Conservation (phyloP, 805 yeast genomes). For the Ogataea ramenticola region DNA sequence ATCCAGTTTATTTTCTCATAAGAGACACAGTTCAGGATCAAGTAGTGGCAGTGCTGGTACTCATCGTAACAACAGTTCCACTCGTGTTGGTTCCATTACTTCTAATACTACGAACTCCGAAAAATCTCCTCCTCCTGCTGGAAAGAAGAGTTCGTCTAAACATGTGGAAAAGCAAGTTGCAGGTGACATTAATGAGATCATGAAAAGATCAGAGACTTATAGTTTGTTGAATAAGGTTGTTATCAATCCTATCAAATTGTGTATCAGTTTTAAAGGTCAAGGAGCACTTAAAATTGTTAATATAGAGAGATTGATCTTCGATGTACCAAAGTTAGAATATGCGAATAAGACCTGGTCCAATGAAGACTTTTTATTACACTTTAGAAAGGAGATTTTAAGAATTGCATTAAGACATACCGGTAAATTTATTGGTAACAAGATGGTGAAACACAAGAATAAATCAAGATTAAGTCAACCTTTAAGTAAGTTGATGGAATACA, state of each 20-base stretch:
- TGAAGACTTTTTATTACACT: slow-evolving; percentile 54
- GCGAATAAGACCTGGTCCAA: slow-evolving; percentile 63
- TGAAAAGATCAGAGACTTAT: slow-evolving; percentile 35
- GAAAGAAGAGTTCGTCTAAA: neutral
- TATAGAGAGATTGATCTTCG: slow-evolving; percentile 63
- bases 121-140: neutral
- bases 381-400: slow-evolving; percentile 55
- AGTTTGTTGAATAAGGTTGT: slow-evolving; percentile 30
- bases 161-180: slow-evolving; percentile 1
- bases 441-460: slow-evolving; percentile 26
- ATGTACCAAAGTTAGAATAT: slow-evolving; percentile 56
- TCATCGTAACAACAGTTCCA: too few relatives aligned
- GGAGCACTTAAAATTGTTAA: slow-evolving; percentile 65
- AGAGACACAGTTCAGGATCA: neutral
- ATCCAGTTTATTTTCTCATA: neutral
- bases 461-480: slow-evolving; percentile 22
- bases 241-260: slow-evolving; percentile 27
- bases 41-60: neutral
- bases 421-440: slow-evolving; percentile 68
- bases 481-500: slow-evolving; percentile 33
- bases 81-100: too few relatives aligned
- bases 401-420: slow-evolving; percentile 62
- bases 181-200: slow-evolving; percentile 34
- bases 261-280: slow-evolving; percentile 74
- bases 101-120: too few relatives aligned